A percentile compares a stretch with the other conserved stretches of the same genome.
Conservation (phyloP, 192 early-diverging fungal genomes). For the Radiomyces spectabilis region DNA sequence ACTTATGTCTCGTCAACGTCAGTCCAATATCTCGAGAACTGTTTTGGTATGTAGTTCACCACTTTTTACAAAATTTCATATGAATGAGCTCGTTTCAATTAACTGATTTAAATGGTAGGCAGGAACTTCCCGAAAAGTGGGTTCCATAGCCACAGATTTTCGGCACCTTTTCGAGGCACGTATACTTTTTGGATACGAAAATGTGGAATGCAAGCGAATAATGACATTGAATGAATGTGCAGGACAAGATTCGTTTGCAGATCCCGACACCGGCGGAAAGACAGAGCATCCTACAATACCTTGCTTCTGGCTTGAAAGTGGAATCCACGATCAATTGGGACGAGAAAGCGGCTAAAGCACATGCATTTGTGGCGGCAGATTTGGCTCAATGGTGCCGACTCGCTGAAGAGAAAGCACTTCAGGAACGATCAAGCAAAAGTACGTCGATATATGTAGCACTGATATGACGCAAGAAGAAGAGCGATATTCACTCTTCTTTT, state of each 20-base stretch:
- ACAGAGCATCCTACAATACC: conserved; percentile 24
- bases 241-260: conserved; percentile 40
- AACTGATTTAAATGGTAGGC: too few species aligned
- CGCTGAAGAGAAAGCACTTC: conserved; percentile 8
- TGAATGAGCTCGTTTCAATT: too few species aligned
- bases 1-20: neutral
- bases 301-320: conserved; percentile 2
- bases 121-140: neutral
- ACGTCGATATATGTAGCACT: too few species aligned
- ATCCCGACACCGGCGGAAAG: conserved; percentile 47
- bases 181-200: neutral
- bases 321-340: neutral
- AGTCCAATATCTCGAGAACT: neutral
- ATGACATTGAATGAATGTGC: neutral
- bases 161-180: conserved; percentile 1
- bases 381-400: conserved; percentile 34
- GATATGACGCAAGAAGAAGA: conserved; percentile 13
- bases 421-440: conserved; percentile 7
- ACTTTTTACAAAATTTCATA: too few species aligned
- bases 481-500: conserved; percentile 16
- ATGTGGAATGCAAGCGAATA: neutral
- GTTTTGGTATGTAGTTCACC: neutral
- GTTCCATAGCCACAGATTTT: neutral
- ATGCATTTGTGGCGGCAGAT: conserved; percentile 52
- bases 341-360: conserved; percentile 30